These are phyloP conservation scores for Alternaria sp. DNA, from an alignment of 2,329 filamentous ascomycete genomes.

Conservation along the genomic window DNA sequence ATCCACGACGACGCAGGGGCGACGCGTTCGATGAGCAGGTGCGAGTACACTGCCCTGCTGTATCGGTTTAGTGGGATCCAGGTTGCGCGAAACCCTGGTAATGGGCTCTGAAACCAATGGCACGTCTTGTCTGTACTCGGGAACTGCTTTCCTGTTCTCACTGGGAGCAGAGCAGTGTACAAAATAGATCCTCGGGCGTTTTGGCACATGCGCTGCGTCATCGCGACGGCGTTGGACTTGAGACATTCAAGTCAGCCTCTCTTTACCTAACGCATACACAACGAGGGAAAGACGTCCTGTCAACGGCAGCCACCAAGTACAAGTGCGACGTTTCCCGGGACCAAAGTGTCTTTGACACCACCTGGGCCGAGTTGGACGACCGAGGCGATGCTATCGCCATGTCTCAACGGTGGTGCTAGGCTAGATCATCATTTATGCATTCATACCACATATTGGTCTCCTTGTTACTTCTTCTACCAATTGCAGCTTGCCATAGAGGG, in stretches of 20 bases:
- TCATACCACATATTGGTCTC: neutral
- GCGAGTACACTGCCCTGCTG: neutral
- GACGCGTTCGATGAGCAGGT: neutral
- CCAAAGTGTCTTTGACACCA: neutral
- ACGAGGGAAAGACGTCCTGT: slow-evolving; percentile 1
- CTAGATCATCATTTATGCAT: neutral
- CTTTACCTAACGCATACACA: neutral
- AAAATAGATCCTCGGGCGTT: neutral
- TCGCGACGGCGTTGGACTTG: neutral
- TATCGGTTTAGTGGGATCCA: neutral
- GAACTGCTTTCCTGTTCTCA: neutral
- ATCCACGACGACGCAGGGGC: neutral
- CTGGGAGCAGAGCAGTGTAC: neutral
- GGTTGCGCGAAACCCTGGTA: neutral
- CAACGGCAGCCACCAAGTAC: slow-evolving; percentile 6
- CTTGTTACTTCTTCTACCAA: neutral
- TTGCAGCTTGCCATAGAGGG: neutral
- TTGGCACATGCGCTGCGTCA: neutral
- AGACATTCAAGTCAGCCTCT: neutral
- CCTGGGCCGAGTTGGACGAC: neutral
- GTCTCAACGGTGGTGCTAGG: neutral
- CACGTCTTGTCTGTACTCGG: neutral
- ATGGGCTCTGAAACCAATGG: neutral
- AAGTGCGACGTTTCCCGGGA: slow-evolving; percentile 9
- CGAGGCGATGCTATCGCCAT: neutral